Evolutionary conservation across 2,329 filamentous ascomycete genomes (phyloP).

Genomic region (Harringtonia aguacate): DNA sequence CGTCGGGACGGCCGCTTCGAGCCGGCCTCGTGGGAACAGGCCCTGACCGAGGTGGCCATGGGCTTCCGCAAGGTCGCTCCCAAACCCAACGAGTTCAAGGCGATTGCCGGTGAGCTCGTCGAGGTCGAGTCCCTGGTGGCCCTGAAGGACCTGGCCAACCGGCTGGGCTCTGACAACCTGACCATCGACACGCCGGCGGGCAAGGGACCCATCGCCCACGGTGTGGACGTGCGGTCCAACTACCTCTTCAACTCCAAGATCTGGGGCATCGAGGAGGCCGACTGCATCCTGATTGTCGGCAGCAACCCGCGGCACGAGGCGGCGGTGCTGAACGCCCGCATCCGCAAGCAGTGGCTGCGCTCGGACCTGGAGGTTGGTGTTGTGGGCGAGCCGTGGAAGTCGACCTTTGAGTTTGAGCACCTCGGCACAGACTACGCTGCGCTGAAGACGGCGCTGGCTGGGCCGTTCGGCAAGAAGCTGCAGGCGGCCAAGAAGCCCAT

Average conservation of each 20-base stretch:
- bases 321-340: conserved; percentile 88
- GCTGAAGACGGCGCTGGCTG: conserved; percentile 75
- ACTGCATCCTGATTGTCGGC: conserved; percentile 82
- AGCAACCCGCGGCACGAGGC: conserved; percentile 95
- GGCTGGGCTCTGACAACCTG: conserved; percentile 90
- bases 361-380: conserved; percentile 90
- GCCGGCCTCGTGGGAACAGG: conserved; percentile 92
- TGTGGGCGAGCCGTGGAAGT: conserved; percentile 82
- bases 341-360: conserved; percentile 94
- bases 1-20: conserved; percentile 84
- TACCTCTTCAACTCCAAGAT: conserved; percentile 97
- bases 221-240: conserved; percentile 86
- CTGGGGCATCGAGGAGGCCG: conserved; percentile 85
- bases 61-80: conserved; percentile 72
- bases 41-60: conserved; percentile 72
- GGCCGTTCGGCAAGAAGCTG: conserved; percentile 88
- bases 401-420: conserved; percentile 92
- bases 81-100: conserved; percentile 92
- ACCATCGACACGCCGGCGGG: conserved; percentile 84
- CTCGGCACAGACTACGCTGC: conserved; percentile 69
- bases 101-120: conserved; percentile 78
- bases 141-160: conserved; percentile 95
- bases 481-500: conserved; percentile 81
- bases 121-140: conserved; percentile 92
- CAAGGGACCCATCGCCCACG: conserved; percentile 76